Percentiles rank a stretch among this genome's conserved stretches.
These are phyloP conservation scores for Domatiomyces globalis DNA, from an alignment of 2,329 filamentous ascomycete genomes.

Conservation along the genomic window DNA sequence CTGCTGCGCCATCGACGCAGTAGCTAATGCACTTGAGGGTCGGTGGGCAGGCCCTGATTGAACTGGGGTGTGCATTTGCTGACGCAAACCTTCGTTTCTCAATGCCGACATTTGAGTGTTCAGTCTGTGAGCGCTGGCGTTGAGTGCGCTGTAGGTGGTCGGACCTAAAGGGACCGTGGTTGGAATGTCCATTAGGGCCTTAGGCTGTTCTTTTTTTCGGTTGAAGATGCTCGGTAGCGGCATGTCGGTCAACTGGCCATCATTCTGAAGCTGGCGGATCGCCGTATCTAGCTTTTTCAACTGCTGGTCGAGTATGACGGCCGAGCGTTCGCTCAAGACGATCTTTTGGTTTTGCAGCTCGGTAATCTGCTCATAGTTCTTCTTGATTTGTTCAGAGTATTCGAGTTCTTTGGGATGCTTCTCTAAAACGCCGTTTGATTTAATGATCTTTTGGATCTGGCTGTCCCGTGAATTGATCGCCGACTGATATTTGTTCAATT, in stretches of 20 bases:
- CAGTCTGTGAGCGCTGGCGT: conserved; percentile 38
- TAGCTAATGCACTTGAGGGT: conserved; percentile 32
- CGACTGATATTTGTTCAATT: conserved; percentile 43
- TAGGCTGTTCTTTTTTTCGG: conserved; percentile 32
- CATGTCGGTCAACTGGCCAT: conserved; percentile 41
- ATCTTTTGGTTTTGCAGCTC: conserved; percentile 50
- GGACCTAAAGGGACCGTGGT: conserved; percentile 38
- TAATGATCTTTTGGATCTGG: conserved; percentile 53
- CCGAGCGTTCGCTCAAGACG: conserved; percentile 45
- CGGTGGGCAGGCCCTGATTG: conserved; percentile 15
- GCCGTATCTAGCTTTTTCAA: conserved; percentile 50
- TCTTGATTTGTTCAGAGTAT: conserved; percentile 42
- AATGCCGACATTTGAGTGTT: conserved; percentile 30
- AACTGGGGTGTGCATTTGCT: conserved; percentile 18
- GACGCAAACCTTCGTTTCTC: not conserved
- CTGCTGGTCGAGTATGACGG: conserved; percentile 46
- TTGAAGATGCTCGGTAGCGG: conserved; percentile 48
- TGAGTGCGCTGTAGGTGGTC: conserved; percentile 42
- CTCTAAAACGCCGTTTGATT: conserved; percentile 45
- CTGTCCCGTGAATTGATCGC: conserved; percentile 44
- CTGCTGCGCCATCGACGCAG: conserved; percentile 21
- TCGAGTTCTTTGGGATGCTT: conserved; percentile 51
- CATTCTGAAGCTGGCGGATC: conserved; percentile 43
- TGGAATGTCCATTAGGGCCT: conserved; percentile 37
- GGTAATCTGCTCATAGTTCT: conserved; percentile 44